Percentiles rank a stretch among this genome's conserved stretches.
These are phyloP conservation scores for Claviceps sp. DNA, from an alignment of 2,329 filamentous ascomycete genomes.

Conservation along the genomic window DNA sequence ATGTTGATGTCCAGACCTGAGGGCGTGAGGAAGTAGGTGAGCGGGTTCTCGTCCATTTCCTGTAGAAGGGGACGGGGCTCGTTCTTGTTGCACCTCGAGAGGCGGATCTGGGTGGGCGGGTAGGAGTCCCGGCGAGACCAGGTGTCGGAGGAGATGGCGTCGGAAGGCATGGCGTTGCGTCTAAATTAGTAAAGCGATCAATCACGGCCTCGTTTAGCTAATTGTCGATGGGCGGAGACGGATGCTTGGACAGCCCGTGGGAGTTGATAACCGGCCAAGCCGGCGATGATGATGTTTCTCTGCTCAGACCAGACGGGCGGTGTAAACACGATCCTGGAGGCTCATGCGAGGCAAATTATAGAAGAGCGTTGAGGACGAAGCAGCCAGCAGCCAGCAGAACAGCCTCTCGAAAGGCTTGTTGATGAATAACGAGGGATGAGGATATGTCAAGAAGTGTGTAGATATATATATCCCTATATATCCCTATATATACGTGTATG, in stretches of 20 bases:
- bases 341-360: neutral
- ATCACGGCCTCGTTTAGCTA: too few species aligned
- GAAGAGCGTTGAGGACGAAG: neutral
- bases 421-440: neutral
- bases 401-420: too few species aligned
- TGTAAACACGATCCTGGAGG: neutral
- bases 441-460: constrained; percentile 1
- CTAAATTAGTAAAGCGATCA: too few species aligned
- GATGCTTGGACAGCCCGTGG: neutral
- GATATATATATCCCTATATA: too few species aligned
- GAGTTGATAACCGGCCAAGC: constrained; percentile 1
- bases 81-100: constrained; percentile 21
- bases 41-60: constrained; percentile 38
- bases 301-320: neutral
- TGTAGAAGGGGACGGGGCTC: constrained; percentile 30
- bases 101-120: constrained; percentile 36
- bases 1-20: constrained; percentile 27
- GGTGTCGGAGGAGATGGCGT: constrained; percentile 6
- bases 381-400: neutral
- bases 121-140: constrained; percentile 32
- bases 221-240: neutral
- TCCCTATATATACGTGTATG: neutral
- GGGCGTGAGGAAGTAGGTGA: constrained; percentile 43
- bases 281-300: constrained; percentile 3
- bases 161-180: constrained; percentile 19